Conservation (phyloP, 2,329 filamentous ascomycete species). For the Pezicula radicicola region DNA sequence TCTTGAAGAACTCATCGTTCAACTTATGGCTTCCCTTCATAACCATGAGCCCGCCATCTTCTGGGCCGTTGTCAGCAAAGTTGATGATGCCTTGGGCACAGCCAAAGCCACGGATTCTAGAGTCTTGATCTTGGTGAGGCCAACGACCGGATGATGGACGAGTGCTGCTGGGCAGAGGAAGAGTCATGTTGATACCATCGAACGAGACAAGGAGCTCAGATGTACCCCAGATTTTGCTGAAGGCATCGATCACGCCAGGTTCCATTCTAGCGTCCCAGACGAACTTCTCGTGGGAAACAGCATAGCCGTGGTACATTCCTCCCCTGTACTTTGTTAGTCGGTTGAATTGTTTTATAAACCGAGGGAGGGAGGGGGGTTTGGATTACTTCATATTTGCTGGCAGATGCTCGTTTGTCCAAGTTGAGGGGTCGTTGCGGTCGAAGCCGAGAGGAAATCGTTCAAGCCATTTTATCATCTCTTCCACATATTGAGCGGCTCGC, state of each 20-base stretch:
- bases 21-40: slow-evolving; percentile 26
- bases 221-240: slow-evolving; percentile 37
- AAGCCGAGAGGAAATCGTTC: slow-evolving; percentile 28
- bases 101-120: slow-evolving; percentile 33
- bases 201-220: slow-evolving; percentile 42
- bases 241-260: slow-evolving; percentile 33
- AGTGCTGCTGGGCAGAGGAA: slow-evolving; percentile 17
- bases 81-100: slow-evolving; percentile 44
- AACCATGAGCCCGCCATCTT: slow-evolving; percentile 30
- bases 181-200: slow-evolving; percentile 39
- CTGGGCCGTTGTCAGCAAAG: slow-evolving; percentile 25
- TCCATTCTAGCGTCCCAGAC: slow-evolving; percentile 34
- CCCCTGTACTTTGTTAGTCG: slow-evolving; percentile 14
- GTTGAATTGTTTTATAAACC: too few species aligned
- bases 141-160: slow-evolving; percentile 14
- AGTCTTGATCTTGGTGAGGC: slow-evolving; percentile 37
- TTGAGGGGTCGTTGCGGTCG: slow-evolving; percentile 30
- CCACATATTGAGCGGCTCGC: slow-evolving; percentile 27
- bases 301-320: slow-evolving; percentile 36
- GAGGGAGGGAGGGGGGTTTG: slow-evolving; percentile 3
- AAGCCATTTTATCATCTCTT: slow-evolving; percentile 20
- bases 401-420: slow-evolving; percentile 32
- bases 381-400: slow-evolving; percentile 28
- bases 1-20: slow-evolving; percentile 24
- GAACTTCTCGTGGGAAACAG: slow-evolving; percentile 35